phyloP scores from a whole-genome alignment of 1,139 yeast genomes.

The Hyphopichia wangnamkhiaoensis region DNA sequence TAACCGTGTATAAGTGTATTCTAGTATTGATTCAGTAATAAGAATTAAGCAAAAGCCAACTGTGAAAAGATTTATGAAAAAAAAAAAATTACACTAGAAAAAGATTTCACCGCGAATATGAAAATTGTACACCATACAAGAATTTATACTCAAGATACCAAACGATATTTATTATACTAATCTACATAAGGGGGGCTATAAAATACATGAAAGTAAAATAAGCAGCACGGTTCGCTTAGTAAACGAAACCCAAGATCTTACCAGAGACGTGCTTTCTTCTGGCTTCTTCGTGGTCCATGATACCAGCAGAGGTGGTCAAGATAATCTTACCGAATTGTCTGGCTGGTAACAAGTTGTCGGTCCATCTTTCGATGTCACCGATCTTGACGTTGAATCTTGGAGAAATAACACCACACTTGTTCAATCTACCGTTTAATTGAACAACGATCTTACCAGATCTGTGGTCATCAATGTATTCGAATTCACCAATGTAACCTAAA shows the following conservation, averaged over 20 bases:
- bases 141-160: too few species aligned
- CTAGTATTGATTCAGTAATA: too few species aligned
- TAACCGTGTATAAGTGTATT: too few species aligned
- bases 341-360: constrained; percentile 95
- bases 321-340: constrained; percentile 98
- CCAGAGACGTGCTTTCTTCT: constrained; percentile 99
- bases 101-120: too few species aligned
- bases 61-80: too few species aligned
- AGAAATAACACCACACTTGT: constrained; percentile 97
- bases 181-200: background rate
- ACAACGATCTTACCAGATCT: constrained; percentile 98
- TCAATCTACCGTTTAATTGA: constrained; percentile 95
- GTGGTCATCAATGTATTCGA: constrained; percentile 98
- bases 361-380: constrained; percentile 95
- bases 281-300: constrained; percentile 99
- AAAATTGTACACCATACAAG: too few species aligned
- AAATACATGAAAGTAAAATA: background rate
- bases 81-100: too few species aligned
- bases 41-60: too few species aligned
- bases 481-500: constrained; percentile 90
- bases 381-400: constrained; percentile 98
- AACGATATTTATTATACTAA: too few species aligned
- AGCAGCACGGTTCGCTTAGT: constrained; percentile 41
- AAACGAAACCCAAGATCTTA: constrained; percentile 94
- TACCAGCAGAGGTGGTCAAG: constrained; percentile 98